Evolutionary conservation across 148 eudicot species (phyloP).

Genomic region (Fagopyrum tataricum): DNA sequence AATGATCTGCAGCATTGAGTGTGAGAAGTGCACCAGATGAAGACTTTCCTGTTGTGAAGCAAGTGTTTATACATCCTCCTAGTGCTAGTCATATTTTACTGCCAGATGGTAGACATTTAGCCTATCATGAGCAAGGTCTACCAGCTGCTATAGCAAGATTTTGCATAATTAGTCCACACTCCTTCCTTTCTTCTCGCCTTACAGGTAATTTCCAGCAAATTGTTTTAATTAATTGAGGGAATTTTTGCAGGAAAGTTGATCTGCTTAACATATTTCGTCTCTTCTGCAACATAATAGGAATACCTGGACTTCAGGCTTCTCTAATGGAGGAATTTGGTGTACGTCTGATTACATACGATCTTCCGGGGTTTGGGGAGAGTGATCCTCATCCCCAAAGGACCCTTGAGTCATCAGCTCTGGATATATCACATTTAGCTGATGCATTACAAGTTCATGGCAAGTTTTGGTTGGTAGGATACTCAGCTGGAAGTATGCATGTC

Average conservation of each 20-base stretch:
- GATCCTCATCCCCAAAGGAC: conserved; percentile 62
- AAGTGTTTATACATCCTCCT: conserved; percentile 63
- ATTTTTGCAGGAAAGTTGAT: neutral
- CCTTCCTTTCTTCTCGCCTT: conserved; percentile 71
- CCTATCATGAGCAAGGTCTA: conserved; percentile 72
- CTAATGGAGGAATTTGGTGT: conserved; percentile 55
- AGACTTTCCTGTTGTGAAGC: conserved; percentile 10
- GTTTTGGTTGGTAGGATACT: conserved; percentile 61
- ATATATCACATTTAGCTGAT: conserved; percentile 53
- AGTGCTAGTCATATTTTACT: conserved; percentile 55
- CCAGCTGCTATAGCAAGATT: conserved; percentile 53
- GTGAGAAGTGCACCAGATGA: conserved; percentile 7
- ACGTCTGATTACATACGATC: conserved; percentile 58
- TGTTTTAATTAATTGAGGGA: neutral
- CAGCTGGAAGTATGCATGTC: conserved; percentile 58
- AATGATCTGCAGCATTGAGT: conserved; percentile 18
- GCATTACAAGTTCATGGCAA: conserved; percentile 43
- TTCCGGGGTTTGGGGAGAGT: conserved; percentile 86
- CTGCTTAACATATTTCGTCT: neutral
- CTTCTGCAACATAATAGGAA: conserved; percentile 29
- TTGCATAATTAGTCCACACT: conserved; percentile 60
- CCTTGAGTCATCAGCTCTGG: conserved; percentile 65
- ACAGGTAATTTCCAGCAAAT: conserved; percentile 7
- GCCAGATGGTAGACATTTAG: conserved; percentile 78
- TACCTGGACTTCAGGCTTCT: conserved; percentile 53